A percentile compares a stretch with the other conserved stretches of the same genome.
These are phyloP conservation scores for Globisporangium abappressorium DNA, from an alignment of 352 stramenopile species.

Conservation along the genomic window DNA sequence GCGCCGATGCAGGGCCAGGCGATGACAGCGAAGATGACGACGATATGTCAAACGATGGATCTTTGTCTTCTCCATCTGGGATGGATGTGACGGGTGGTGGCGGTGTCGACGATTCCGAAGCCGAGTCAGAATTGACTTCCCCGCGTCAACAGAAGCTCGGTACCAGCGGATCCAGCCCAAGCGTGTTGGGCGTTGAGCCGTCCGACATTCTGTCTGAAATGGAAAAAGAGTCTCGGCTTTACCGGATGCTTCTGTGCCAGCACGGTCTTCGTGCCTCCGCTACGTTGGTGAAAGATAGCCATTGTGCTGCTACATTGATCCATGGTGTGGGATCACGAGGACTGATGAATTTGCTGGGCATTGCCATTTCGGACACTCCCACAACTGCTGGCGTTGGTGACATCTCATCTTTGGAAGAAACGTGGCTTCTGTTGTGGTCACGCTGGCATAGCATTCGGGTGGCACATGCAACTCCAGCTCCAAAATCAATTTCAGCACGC, in stretches of 20 bases:
- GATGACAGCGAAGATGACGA: conserved; percentile 79
- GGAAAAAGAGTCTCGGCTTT: conserved; percentile 72
- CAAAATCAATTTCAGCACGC: conserved; percentile 19
- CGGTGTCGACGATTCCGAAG: conserved; percentile 57
- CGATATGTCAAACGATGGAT: conserved; percentile 87
- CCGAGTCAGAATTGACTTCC: conserved; percentile 41
- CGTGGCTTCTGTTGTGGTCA: conserved; percentile 74
- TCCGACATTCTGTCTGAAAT: conserved; percentile 61
- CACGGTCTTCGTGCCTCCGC: conserved; percentile 70
- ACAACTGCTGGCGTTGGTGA: conserved; percentile 64
- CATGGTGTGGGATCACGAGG: conserved; percentile 45
- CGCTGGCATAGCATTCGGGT: conserved; percentile 67
- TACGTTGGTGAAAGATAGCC: conserved; percentile 65
- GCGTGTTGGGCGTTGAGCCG: conserved; percentile 28
- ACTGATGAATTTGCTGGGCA: conserved; percentile 60
- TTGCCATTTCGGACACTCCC: conserved; percentile 73
- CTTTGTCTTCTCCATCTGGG: conserved; percentile 56
- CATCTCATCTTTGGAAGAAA: conserved; percentile 76
- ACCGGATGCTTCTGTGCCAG: conserved; percentile 76
- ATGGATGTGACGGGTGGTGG: conserved; percentile 47
- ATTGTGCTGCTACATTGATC: conserved; percentile 67
- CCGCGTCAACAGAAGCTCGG: conserved; percentile 26
- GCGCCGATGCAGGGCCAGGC: conserved; percentile 27
- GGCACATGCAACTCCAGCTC: conserved; percentile 35
- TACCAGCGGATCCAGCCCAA: conserved; percentile 3